Evolutionary conservation across 2,329 filamentous ascomycete species (phyloP), one percentile per base, ranked within the genome.

Genomic region (Fusarium torulosum): DNA sequence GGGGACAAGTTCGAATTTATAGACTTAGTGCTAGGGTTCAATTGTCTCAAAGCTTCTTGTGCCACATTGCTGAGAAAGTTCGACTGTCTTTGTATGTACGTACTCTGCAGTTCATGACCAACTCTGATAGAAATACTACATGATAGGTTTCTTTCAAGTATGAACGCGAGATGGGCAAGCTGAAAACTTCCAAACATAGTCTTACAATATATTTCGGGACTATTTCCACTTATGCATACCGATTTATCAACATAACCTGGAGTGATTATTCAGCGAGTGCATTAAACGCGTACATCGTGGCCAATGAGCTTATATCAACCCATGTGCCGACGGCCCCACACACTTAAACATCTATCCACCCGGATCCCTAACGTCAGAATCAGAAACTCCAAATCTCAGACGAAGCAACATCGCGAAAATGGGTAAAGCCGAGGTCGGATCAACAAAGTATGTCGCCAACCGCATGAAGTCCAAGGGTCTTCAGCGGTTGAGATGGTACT

Each of bases 341-440:
- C 37, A 35, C 15, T 45, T 35, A 29, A 33, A 23, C 23, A 7
- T 31, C 29, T 63, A 21, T 44, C 55, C 35, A 46, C 47, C 19
- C 29, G n/a, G 43, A 29, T 33, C 21, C 23, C 33, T 21, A 20
- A 19, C 10, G n/a, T 38, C 7, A 9, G 46, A 25, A 57, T 59
- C 9, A 19, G 37, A 29, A 56, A n/a, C 35, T 64, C 42, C 33
- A 55, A 60, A 20, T 50, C 42, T 56, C 14, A 44, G 38, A 38
- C 27, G 51, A 55, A 29, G 69, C 50, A 60, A 55, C 40, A 40
- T 27, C 62, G 20, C 52, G 82, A 90, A 77, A 52, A 98, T 98
- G 95, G 90, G 91, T 53, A 93, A 92, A 83, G 96, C 96, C 74
- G 96, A 98, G 83, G 90, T 93, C 53, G 96, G 96, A 67, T 92